Conservation (phyloP, 1,284 basidiomycete genomes). For the Ganoderma meredithae region DNA sequence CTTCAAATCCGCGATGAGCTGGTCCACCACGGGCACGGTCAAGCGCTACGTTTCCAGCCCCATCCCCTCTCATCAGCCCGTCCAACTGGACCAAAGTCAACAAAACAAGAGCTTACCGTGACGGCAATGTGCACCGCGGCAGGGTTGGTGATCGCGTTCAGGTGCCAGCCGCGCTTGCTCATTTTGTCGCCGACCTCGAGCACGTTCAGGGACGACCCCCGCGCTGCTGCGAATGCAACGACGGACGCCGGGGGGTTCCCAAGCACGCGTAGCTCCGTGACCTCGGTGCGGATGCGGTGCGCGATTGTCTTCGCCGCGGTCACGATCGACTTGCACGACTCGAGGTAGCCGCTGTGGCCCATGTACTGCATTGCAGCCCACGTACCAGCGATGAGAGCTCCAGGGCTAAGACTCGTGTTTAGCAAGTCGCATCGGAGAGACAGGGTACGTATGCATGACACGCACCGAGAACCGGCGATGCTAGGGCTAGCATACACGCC, state of each 20-base stretch:
- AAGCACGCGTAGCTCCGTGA: constrained; percentile 85
- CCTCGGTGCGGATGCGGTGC: constrained; percentile 66
- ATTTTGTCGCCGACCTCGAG: constrained; percentile 93
- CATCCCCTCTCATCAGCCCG: background rate
- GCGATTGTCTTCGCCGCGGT: constrained; percentile 74
- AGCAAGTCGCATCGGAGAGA: constrained; percentile 1
- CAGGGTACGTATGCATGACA: constrained; percentile 19
- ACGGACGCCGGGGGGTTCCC: constrained; percentile 92
- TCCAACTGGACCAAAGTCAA: background rate
- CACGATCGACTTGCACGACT: constrained; percentile 88
- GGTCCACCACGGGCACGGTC: constrained; percentile 80
- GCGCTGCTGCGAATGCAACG: constrained; percentile 84
- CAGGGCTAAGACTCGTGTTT: constrained; percentile 63
- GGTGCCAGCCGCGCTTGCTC: constrained; percentile 87
- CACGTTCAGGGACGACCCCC: constrained; percentile 63
- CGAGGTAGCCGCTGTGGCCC: constrained; percentile 92
- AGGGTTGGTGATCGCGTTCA: constrained; percentile 85
- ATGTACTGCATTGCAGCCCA: constrained; percentile 97
- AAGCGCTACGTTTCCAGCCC: constrained; percentile 62
- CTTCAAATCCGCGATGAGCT: constrained; percentile 86
- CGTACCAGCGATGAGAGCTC: constrained; percentile 91
- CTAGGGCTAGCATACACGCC: constrained; percentile 88
- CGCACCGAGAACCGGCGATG: constrained; percentile 87
- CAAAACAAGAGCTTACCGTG: constrained; percentile 65
- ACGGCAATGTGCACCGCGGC: constrained; percentile 93